Evolutionary conservation across 2,329 filamentous ascomycete genomes (phyloP), one percentile per base, ranked within the genome.

Genomic region (Beauveria sp.): DNA sequence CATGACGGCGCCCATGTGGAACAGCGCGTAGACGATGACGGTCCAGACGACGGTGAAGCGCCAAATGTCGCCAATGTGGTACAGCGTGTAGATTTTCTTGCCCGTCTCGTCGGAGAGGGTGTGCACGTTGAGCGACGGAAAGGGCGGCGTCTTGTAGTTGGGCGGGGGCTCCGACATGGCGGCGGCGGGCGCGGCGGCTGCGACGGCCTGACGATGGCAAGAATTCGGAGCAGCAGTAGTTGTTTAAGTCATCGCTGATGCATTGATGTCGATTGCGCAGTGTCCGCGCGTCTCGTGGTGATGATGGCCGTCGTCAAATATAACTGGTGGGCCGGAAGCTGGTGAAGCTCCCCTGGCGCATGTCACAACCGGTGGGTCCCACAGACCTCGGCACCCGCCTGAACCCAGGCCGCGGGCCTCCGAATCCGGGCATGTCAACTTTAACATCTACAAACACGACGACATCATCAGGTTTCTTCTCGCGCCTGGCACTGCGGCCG

Each of bases 31-130:
- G 66, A 91, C 84, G 34, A 96, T 85, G 43, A 96, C 75, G 0
- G 91, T 96, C 92, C 92, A 97, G 70, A 87, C 83, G 18, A 95
- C 76, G 1, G 91, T 96, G 73, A 95, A 96, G 65, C 88, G 87
- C 87, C 91, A 93, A 60, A 96, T 90, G 70, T 96, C 91, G 63
- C 75, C 72, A 3, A 90, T 80, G 69, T 88, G 81, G 77, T 90
- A 93, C 67, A 96, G 86, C 43, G 84, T 82, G 63, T 82, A 81
- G 55, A 63, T 65, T 64, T 73, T 75, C 50, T 81, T 76, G 62
- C 73, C 42, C 42, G 71, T 75, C 53, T 70, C 66, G 63, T 78
- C 74, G 65, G 77, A 73, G 14, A 86, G 78, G 26, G 70, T 72
- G 40, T 88, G 86, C 83, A 90, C 88, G 77, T 91, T 91, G 63